A percentile compares a stretch with the other conserved stretches of the same genome.
These are phyloP conservation scores for Sphaerulina vaccinii DNA, from an alignment of 2,329 filamentous ascomycete genomes.

Conservation along the genomic window DNA sequence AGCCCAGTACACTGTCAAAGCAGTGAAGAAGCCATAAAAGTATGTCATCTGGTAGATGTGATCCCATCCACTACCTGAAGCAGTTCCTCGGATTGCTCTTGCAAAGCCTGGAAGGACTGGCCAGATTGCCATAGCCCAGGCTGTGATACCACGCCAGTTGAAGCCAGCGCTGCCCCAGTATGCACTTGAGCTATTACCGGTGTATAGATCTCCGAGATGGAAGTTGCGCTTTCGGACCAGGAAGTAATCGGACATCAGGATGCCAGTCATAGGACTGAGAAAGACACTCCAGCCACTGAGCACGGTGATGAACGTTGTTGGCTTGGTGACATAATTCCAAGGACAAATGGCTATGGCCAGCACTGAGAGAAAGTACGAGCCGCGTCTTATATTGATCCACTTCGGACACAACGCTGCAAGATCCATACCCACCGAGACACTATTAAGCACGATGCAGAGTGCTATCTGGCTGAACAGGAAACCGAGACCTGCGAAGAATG, in stretches of 20 bases:
- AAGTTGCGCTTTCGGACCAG: conserved; percentile 31
- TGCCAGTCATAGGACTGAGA: conserved; percentile 42
- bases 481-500: conserved; percentile 35
- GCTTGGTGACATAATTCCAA: conserved; percentile 44
- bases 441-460: conserved; percentile 41
- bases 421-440: conserved; percentile 44
- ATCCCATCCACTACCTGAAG: conserved; percentile 15
- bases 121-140: conserved; percentile 22
- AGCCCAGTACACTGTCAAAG: conserved; percentile 8
- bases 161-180: conserved; percentile 26
- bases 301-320: conserved; percentile 44
- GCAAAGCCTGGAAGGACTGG: conserved; percentile 22
- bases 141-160: conserved; percentile 26
- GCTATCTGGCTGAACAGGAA: conserved; percentile 30
- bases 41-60: conserved; percentile 20
- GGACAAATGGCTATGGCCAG: conserved; percentile 40
- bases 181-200: conserved; percentile 14
- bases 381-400: conserved; percentile 45
- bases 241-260: conserved; percentile 45
- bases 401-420: conserved; percentile 43
- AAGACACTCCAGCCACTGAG: conserved; percentile 45
- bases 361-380: conserved; percentile 42
- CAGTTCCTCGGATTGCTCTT: conserved; percentile 12
- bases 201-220: conserved; percentile 25
- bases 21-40: conserved; percentile 22